Base-by-base conservation (phyloP, 2,329 filamentous ascomycete genomes). In the Arthrobotrys megalospora region DNA sequence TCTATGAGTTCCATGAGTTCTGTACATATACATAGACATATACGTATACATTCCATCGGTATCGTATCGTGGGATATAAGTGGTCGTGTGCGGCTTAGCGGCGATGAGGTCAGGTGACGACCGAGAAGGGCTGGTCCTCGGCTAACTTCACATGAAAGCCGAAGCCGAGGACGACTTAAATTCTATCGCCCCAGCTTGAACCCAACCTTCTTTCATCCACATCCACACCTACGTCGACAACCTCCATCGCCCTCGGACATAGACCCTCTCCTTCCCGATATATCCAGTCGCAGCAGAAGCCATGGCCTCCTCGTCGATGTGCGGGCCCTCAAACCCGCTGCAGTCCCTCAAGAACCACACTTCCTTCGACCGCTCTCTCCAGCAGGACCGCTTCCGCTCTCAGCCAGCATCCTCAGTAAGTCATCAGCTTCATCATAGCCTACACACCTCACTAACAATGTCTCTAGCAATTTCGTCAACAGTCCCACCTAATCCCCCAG, bases 241-340 rank as follows among this genome's bases (percentile, higher is more conserved):
- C 52, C n/a, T 53, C 48, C 32, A 19, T 28, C 21, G 10, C 45
- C 58, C 45, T 34, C n/a, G 16, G 8, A 24, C 21, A 10, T 8
- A 6, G 1, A n/a, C 14, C 12, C 21, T 21, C 38, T n/a, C 43
- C 32, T 52, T 11, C 52, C 24, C 24, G 19, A n/a, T 53, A 32
- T 47, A 34, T 14, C 24, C 38, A 48, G n/a, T 36, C 14, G 14
- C 12, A 58, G 10, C 16, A 6, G 24, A 14, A 12, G 12, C 36
- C 62, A 80, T 80, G 79, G 73, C 80, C 6, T 80, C 80, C 32
- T 78, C 69, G 7, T 79, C 76, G 8, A 79, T 92, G 70, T 94
- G 92, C 83, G 91, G 92, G 76, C 91, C 92, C 16, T 92, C 92
- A 11, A 93, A 92, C 84, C 88, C 91, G 80, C 88, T 93, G 65